Base-by-base conservation (phyloP, 2,329 filamentous ascomycete species). In the Fusarium subglutinans region DNA sequence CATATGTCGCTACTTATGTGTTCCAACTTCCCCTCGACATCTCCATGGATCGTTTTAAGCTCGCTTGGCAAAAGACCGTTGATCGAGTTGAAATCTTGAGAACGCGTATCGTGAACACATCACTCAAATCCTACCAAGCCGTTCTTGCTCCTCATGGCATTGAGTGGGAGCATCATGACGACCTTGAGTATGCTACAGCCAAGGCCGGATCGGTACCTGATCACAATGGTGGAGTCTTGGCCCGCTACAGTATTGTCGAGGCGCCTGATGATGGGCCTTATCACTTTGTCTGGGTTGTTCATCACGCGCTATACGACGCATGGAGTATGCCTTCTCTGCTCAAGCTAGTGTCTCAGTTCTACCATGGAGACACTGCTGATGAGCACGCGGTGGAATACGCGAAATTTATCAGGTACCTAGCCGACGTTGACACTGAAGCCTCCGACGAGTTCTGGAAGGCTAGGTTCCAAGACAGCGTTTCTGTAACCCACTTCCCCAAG, bases 241-340 rank as follows among this genome's bases (percentile, higher is more conserved):
- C 61, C 8, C 63, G 58, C 6, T 76, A 75, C 26, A 48, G 53
- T 1, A 57, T 76, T 3, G 41, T 76, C 22, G 24, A 51, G 12
- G 28, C 59, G 2, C 10, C 24, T 13, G 28, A 44, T 15, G 22
- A 54, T 26, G 57, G 24, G 1, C 13, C 55, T 14, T 43, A 28
- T 5, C 72, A 74, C 40, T 77, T 77, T 24, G 55, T 75, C 0
- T 77, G 76, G 76, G 53, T 66, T 1, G 30, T 74, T 2, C 75
- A 77, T 35, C 75, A 77, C 47, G 71, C 75, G 6, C 43, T 77
- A 2, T 77, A 77, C 11, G 75, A 77, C 43, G 75, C 75, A 7
- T 77, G 75, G 75, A 76, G 75, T 28, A 77, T 77, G 74, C 62
- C 74, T 0, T 53, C 62, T 18, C 22, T 77, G 2, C 53, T 77